Percentiles rank a stretch among this genome's conserved stretches.
Conservation (phyloP, 148 eudicot genomes). For the Persicaria maculosa region DNA sequence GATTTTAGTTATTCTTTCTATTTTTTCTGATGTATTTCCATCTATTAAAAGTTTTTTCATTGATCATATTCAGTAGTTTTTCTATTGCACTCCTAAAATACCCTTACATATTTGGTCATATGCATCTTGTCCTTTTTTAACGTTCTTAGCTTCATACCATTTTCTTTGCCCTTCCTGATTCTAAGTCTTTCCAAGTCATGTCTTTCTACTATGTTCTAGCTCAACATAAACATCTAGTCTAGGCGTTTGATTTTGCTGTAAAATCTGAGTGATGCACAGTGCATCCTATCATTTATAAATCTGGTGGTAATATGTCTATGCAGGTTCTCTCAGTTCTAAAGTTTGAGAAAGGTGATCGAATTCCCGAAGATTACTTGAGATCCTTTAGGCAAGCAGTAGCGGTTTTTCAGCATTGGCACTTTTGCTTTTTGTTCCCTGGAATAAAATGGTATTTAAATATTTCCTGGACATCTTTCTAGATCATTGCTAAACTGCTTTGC, state of each 20-base stretch:
- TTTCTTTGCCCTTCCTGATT: neutral
- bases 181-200: neutral
- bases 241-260: neutral
- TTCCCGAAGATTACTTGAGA: conserved; percentile 65
- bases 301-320: conserved; percentile 8
- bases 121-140: neutral
- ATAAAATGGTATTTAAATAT: neutral
- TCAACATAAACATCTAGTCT: neutral
- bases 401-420: conserved; percentile 53
- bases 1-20: neutral
- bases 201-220: neutral
- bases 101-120: neutral
- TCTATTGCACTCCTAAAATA: neutral
- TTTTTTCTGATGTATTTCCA: no score
- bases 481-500: neutral
- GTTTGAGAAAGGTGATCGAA: conserved; percentile 43
- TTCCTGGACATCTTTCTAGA: neutral
- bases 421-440: neutral
- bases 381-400: conserved; percentile 66
- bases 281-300: neutral
- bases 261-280: neutral
- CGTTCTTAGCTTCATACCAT: neutral
- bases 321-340: conserved; percentile 67
- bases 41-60: no score
- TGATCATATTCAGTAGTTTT: no score